A percentile compares a stretch with the other conserved stretches of the same genome.
Conservation (phyloP, 805 yeast species). For the Cyberlindnera saturnus region DNA sequence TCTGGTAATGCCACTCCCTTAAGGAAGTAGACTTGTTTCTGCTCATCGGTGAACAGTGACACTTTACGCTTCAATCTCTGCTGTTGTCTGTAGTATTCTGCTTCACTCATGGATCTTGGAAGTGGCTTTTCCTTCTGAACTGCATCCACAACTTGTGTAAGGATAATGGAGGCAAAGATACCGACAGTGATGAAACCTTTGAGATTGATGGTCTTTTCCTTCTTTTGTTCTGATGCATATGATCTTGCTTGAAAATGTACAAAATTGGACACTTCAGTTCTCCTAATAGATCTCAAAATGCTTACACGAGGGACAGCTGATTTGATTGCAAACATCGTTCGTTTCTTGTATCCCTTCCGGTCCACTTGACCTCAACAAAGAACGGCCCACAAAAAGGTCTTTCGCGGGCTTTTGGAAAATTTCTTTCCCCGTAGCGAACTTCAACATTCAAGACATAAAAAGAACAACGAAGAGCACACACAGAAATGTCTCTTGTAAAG, state of each 20-base stretch:
- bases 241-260: constrained; percentile 1
- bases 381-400: too few relatives aligned
- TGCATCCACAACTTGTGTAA: constrained; percentile 32
- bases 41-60: constrained; percentile 35
- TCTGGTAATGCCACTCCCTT: constrained; percentile 18
- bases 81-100: constrained; percentile 37
- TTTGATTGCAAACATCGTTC: too few relatives aligned
- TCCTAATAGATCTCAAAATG: not conserved
- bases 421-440: not conserved
- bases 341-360: too few relatives aligned
- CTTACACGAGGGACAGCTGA: not conserved
- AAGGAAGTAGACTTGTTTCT: constrained; percentile 36
- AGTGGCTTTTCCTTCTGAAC: constrained; percentile 29
- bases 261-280: not conserved
- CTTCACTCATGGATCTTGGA: constrained; percentile 26
- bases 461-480: not conserved
- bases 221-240: constrained; percentile 9
- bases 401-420: constrained; percentile 5
- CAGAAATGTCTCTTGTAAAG: constrained; percentile 76
- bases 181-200: constrained; percentile 37
- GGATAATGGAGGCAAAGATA: constrained; percentile 38
- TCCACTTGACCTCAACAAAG: too few relatives aligned
- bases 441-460: not conserved
- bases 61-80: constrained; percentile 47
- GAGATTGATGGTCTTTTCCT: constrained; percentile 31